phyloP scores from a whole-genome alignment of 2,329 filamentous ascomycete genomes.

The Stemphylium lycopersici region DNA sequence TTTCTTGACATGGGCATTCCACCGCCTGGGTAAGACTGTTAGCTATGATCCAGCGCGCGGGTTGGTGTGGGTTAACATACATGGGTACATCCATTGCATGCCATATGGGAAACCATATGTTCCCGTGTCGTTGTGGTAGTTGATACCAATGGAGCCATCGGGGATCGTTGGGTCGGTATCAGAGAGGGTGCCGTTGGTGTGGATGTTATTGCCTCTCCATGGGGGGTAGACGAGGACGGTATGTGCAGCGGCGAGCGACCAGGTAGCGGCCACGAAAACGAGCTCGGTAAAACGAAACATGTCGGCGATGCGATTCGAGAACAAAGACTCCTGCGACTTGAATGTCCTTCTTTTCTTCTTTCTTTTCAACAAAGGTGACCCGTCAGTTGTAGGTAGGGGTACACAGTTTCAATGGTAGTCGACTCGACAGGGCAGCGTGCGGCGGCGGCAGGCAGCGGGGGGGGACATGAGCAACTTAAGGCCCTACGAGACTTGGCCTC shows the following conservation, averaged over 20 bases:
- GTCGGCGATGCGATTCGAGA: conserved; percentile 12
- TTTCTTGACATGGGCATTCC: conserved; percentile 79
- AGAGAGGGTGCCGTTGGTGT: conserved; percentile 69
- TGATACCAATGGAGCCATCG: conserved; percentile 54
- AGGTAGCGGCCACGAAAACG: conserved; percentile 40
- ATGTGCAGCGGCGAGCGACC: conserved; percentile 66
- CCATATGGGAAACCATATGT: conserved; percentile 73
- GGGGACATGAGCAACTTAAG: conserved; percentile 37
- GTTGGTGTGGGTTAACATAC: too few species aligned
- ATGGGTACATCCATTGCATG: conserved; percentile 96
- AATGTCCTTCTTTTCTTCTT: conserved; percentile 15
- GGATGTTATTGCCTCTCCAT: conserved; percentile 84
- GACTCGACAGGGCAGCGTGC: conserved; percentile 25
- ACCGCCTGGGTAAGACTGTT: conserved; percentile 70
- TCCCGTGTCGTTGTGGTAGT: conserved; percentile 54
- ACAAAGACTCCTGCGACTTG: conserved; percentile 1
- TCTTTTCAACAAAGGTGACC: conserved; percentile 8
- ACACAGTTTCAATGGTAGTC: conserved; percentile 17
- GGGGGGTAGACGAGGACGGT: conserved; percentile 86
- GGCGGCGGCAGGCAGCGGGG: conserved; percentile 27
- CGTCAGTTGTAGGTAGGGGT: conserved; percentile 7
- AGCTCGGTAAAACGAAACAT: conserved; percentile 46
- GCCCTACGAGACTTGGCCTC: conserved; percentile 18
- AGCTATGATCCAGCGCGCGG: conserved; percentile 15
- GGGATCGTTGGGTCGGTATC: conserved; percentile 45